phyloP scores from a whole-genome alignment of 1,284 basidiomycete genomes.

The Afroboletus lepidellus region DNA sequence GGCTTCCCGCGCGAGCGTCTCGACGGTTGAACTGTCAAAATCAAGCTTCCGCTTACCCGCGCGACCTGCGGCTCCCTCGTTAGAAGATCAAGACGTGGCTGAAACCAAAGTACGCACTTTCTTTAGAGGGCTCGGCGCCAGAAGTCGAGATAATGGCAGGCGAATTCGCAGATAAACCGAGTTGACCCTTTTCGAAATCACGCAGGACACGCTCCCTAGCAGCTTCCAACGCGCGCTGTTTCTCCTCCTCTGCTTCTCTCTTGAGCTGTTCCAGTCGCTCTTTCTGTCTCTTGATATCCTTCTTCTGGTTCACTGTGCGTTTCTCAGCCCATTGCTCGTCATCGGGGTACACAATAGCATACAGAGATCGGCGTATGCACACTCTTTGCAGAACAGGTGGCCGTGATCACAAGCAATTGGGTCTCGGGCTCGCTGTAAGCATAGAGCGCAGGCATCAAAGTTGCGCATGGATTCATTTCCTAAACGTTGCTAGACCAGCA shows the following conservation, averaged over 20 bases:
- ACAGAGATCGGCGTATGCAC: conserved; percentile 76
- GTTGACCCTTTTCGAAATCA: conserved; percentile 85
- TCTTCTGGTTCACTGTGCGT: conserved; percentile 76
- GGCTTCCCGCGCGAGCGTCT: conserved; percentile 71
- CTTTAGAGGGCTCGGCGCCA: conserved; percentile 32
- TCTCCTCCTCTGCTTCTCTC: conserved; percentile 75
- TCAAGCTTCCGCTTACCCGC: conserved; percentile 75
- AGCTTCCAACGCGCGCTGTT: conserved; percentile 57
- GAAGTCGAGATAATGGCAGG: conserved; percentile 38
- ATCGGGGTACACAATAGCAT: conserved; percentile 30
- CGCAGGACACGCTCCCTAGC: conserved; percentile 82
- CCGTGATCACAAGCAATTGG: conserved; percentile 82
- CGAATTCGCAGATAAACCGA: conserved; percentile 53
- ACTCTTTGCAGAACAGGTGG: conserved; percentile 90
- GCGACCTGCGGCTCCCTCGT: conserved; percentile 38
- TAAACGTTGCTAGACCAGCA: conserved; percentile 64
- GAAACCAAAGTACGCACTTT: conserved; percentile 32
- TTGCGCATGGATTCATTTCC: conserved; percentile 88
- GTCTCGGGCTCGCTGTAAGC: conserved; percentile 75
- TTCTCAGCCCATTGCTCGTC: conserved; percentile 6
- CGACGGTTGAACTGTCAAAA: conserved; percentile 70
- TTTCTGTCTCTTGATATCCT: conserved; percentile 85
- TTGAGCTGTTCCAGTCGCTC: conserved; percentile 70
- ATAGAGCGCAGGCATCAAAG: conserved; percentile 85
- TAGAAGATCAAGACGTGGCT: background rate